Conservation (phyloP, 202 grass and related monocot species). For the Elaeis oleifera region DNA sequence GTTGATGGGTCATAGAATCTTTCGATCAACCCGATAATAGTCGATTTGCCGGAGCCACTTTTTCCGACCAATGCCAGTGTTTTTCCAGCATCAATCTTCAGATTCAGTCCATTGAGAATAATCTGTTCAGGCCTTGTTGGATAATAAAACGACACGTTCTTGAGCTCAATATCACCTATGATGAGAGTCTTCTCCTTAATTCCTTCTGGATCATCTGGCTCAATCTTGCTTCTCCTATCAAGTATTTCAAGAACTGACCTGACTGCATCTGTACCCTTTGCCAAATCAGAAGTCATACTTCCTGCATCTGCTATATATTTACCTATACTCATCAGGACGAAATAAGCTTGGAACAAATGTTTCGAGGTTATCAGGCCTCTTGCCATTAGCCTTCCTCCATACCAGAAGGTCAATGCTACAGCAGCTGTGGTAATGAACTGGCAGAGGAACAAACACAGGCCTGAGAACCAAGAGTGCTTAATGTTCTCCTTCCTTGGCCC, state of each 20-base stretch:
- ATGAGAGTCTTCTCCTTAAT: neutral
- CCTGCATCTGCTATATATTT: no score
- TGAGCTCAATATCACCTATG: neutral
- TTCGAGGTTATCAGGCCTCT: constrained; percentile 6
- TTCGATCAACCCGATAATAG: constrained; percentile 4
- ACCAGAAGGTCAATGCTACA: constrained; percentile 62
- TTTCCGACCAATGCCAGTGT: neutral
- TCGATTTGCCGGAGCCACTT: constrained; percentile 5
- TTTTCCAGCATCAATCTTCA: neutral
- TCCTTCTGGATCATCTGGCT: neutral
- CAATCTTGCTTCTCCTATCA: neutral
- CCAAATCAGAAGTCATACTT: neutral
- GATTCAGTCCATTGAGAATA: neutral
- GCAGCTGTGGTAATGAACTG: constrained; percentile 41
- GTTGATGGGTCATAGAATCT: constrained; percentile 5
- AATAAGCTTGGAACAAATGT: neutral
- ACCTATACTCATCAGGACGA: neutral
- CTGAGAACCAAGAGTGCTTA: constrained; percentile 47
- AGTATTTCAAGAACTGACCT: neutral
- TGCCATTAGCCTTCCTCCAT: constrained; percentile 53
- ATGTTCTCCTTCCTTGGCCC: constrained; percentile 39
- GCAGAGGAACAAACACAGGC: constrained; percentile 41
- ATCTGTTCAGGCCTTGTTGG: neutral
- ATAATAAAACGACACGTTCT: neutral
- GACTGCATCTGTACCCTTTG: neutral